Percentiles rank a stretch among this genome's conserved stretches.
These are phyloP conservation scores for Fraxinus sp. DNA, from an alignment of 305 asterid genomes.

Conservation along the genomic window DNA sequence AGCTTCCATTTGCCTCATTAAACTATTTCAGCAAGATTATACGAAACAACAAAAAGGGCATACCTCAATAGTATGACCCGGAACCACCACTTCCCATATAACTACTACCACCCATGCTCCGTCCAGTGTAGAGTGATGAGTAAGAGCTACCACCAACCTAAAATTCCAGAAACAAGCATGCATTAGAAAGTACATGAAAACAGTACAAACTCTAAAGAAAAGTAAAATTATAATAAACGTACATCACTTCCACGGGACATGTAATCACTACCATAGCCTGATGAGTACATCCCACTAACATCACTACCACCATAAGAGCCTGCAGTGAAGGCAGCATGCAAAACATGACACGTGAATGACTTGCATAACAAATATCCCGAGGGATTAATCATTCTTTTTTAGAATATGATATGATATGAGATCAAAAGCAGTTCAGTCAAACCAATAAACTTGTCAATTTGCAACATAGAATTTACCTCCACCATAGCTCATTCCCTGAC, in stretches of 20 bases:
- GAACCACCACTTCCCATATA: constrained; percentile 88
- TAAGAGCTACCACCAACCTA: constrained; percentile 83
- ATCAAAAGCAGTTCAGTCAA: not conserved
- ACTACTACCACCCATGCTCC: constrained; percentile 69
- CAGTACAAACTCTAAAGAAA: not conserved
- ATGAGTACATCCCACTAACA: constrained; percentile 78
- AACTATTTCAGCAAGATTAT: not conserved
- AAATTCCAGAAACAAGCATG: constrained; percentile 20
- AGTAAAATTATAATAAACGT: constrained; percentile 27
- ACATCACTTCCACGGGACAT: constrained; percentile 82
- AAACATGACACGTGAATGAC: not conserved
- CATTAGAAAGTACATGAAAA: not conserved
- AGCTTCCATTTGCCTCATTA: not conserved
- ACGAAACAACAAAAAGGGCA: constrained; percentile 5
- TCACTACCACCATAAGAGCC: constrained; percentile 78
- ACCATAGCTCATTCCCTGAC: constrained; percentile 74
- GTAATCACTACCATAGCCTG: constrained; percentile 76
- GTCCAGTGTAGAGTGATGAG: constrained; percentile 67
- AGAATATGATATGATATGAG: not conserved
- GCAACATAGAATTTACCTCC: constrained; percentile 55
- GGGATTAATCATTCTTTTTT: not conserved
- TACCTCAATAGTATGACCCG: constrained; percentile 86
- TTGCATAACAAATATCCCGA: not conserved
- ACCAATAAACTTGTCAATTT: not conserved
- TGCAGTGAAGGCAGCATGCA: constrained; percentile 22